Conservation (phyloP, 257 asterid species). For the Jasminum sambac region DNA sequence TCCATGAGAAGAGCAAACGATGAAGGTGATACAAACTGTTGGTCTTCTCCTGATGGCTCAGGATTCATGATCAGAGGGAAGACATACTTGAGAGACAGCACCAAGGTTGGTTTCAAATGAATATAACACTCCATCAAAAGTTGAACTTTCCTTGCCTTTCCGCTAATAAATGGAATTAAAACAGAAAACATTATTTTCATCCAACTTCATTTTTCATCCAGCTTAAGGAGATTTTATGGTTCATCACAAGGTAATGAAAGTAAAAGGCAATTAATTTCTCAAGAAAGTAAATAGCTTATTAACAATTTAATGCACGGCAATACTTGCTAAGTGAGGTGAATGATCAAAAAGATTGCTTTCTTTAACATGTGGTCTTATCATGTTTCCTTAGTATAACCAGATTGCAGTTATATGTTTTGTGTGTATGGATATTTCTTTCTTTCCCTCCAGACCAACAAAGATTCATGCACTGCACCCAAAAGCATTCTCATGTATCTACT, state of each 20-base stretch:
- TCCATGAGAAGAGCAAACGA: slow-evolving; percentile 74
- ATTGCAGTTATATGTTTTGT: not conserved
- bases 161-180: slow-evolving; percentile 14
- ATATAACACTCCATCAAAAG: not conserved
- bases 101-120: slow-evolving; percentile 52
- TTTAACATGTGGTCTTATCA: not conserved
- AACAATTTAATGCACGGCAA: not conserved
- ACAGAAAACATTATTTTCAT: slow-evolving; percentile 1
- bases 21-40: slow-evolving; percentile 75
- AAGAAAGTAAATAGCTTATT: not conserved
- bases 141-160: slow-evolving; percentile 17
- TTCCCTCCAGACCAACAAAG: not conserved
- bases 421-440: not conserved
- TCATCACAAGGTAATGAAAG: not conserved
- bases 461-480: not conserved
- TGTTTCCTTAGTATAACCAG: not conserved
- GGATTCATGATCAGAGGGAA: slow-evolving; percentile 97
- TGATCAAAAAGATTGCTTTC: not conserved
- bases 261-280: not conserved
- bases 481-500: slow-evolving; percentile 6
- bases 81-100: slow-evolving; percentile 81
- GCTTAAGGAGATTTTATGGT: not conserved
- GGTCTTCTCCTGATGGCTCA: slow-evolving; percentile 88
- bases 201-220: not conserved
- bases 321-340: not conserved